Conservation (phyloP, 352 stramenopile genomes). For the Pseudoperonospora humuli region DNA sequence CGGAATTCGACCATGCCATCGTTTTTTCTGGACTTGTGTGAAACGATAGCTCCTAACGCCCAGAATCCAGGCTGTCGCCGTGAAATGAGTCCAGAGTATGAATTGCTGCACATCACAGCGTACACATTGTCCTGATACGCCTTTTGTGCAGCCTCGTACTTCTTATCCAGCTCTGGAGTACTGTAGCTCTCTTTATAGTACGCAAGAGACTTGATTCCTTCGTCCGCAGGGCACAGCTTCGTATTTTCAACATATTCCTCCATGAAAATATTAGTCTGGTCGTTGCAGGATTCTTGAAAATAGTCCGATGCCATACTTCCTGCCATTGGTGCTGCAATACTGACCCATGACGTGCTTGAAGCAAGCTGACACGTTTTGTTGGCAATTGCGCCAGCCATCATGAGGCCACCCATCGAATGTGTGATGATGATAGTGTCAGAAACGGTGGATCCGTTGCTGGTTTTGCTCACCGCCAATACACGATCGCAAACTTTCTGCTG, state of each 20-base stretch:
- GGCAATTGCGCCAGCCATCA: slow-evolving; percentile 19
- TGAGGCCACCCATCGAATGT: slow-evolving; percentile 17
- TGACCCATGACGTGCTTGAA: slow-evolving; percentile 22
- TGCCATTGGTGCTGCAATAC: slow-evolving; percentile 16
- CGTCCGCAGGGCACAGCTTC: slow-evolving; percentile 26
- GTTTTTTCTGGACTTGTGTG: slow-evolving; percentile 20
- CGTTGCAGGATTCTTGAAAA: slow-evolving; percentile 28
- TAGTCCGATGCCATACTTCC: slow-evolving; percentile 31
- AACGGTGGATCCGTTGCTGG: slow-evolving; percentile 5
- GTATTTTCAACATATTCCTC: slow-evolving; percentile 20
- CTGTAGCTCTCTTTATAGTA: slow-evolving; percentile 27
- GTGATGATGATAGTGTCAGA: slow-evolving; percentile 15
- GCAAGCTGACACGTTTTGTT: slow-evolving; percentile 12
- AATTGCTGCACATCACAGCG: slow-evolving; percentile 31
- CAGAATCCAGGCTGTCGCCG: slow-evolving; percentile 19
- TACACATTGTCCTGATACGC: slow-evolving; percentile 28
- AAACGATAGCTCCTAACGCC: slow-evolving; percentile 12
- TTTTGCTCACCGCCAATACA: slow-evolving; percentile 16
- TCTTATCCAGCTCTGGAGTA: slow-evolving; percentile 7
- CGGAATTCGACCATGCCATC: slow-evolving; percentile 16
- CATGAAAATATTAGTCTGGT: slow-evolving; percentile 18
- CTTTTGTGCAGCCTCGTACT: slow-evolving; percentile 22
- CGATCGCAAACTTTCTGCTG: slow-evolving; percentile 28
- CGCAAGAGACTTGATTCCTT: slow-evolving; percentile 20
- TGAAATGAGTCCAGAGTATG: not conserved